Evolutionary conservation across 208 protist genomes (phyloP), one percentile per base, ranked within the genome.

Genomic region (Strigomonas oncopelti): DNA sequence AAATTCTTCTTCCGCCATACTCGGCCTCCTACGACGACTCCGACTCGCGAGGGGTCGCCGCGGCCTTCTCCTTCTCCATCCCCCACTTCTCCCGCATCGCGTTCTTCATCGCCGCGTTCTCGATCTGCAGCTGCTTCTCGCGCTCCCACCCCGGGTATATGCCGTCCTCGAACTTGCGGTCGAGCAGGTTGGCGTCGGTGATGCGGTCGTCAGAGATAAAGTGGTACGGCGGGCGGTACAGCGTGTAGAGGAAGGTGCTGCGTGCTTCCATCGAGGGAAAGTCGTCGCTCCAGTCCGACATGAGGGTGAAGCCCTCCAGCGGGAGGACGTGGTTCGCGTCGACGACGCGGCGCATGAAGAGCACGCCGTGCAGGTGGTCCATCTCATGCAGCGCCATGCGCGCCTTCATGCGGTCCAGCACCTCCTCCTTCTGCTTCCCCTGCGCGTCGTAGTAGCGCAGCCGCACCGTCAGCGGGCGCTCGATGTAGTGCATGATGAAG

Each of bases 401-500:
- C 0, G 80, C 85, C 7, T 70, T 71, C 88, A 96, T 92, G 54
- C 79, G 75, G 34, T 83, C 77, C 22, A 94, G 75, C 45, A 27
- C 60, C 57, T 77, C 74, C 42, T 81, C 74, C 65, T 87, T 69
- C 24, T 64, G 59, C 56, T 62, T 46, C 0, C 91, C 91, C 0
- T 74, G 60, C 64, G 65, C 78, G 45, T 85, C 72, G 29, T 87
- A 55, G 22, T 81, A 84, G 8, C 74, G 73, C 24, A 92, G 1
- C 3, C 76, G 84, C 51, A 91, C 80, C 4, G 81, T 92, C 3
- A 72, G 56, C 14, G 91, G 91, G 4, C 91, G 81, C 67, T 96
- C 91, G 65, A 96, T 96, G 73, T 93, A 96, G 67, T 96, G 91
- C 76, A 96, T 78, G 22, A 94, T 64, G 65, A 92, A 94, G 58